phyloP scores from a whole-genome alignment of 441 rosid species.

The Aleurites moluccanus region DNA sequence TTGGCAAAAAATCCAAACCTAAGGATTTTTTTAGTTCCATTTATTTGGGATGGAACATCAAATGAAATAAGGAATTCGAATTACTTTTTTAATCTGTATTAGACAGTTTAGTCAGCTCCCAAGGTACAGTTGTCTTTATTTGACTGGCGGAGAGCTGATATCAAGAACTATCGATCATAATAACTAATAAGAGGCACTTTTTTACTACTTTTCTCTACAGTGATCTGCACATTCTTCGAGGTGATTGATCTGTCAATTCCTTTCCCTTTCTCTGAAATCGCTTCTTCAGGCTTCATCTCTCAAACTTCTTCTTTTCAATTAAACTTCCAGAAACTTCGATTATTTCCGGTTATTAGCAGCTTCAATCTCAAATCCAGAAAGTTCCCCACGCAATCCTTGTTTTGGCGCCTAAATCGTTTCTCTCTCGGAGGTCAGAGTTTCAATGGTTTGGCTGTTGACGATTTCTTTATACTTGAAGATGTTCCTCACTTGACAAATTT shows the following conservation, averaged over 20 bases:
- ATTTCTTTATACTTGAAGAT: slow-evolving; percentile 68
- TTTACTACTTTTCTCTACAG: not conserved
- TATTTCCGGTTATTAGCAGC: not conserved
- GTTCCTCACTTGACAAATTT: slow-evolving; percentile 82
- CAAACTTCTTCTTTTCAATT: not conserved
- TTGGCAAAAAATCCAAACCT: not conserved
- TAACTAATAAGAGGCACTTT: too few relatives aligned
- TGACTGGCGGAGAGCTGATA: not conserved
- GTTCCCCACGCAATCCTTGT: slow-evolving; percentile 20
- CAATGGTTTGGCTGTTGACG: slow-evolving; percentile 18
- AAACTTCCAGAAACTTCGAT: not conserved
- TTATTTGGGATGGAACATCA: too few relatives aligned
- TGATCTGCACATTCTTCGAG: not conserved
- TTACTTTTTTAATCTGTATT: too few relatives aligned
- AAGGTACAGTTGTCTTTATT: not conserved
- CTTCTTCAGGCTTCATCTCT: slow-evolving; percentile 2
- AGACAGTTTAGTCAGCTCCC: not conserved
- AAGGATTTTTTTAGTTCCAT: too few relatives aligned
- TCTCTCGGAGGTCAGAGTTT: slow-evolving; percentile 36
- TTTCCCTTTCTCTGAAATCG: too few relatives aligned
- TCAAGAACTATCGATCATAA: too few relatives aligned
- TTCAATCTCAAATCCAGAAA: slow-evolving; percentile 23
- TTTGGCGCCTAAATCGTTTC: slow-evolving; percentile 33
- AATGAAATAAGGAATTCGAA: too few relatives aligned
- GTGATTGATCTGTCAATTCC: slow-evolving; percentile 32